These are phyloP conservation scores for Pisolithus tinctorius DNA, from an alignment of 768 basidiomycete genomes.

Conservation along the genomic window DNA sequence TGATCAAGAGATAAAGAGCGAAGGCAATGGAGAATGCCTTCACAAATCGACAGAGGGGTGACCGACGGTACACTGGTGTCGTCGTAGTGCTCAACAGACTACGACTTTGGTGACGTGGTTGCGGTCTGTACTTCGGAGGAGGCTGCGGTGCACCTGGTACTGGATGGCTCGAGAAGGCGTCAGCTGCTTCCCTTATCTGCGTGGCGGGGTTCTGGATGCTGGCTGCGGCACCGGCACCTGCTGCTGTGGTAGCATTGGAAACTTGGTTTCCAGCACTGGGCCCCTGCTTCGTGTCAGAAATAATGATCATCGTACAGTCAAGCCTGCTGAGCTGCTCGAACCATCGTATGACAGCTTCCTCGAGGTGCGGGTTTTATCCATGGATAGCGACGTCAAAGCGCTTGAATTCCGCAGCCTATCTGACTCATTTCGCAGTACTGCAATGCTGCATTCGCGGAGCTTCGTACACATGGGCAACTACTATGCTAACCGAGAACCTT, in stretches of 20 bases:
- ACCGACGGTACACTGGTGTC: background rate
- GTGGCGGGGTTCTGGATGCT: background rate
- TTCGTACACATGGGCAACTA: too few species aligned
- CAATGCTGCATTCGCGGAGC: too few species aligned
- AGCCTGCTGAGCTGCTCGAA: background rate
- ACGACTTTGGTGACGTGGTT: background rate
- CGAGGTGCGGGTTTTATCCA: too few species aligned
- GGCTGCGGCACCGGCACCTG: background rate
- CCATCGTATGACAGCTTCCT: background rate
- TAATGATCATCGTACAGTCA: background rate
- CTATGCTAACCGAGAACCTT: too few species aligned
- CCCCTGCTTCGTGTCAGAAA: background rate
- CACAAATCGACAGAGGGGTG: conserved; percentile 9
- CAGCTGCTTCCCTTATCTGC: background rate
- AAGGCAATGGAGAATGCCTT: conserved; percentile 7
- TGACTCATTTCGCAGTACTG: too few species aligned
- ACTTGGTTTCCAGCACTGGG: background rate
- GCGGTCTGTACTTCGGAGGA: background rate
- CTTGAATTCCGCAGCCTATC: too few species aligned
- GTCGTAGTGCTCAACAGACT: background rate
- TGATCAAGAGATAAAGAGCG: conserved; percentile 9
- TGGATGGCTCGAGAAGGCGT: background rate
- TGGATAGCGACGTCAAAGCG: too few species aligned
- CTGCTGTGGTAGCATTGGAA: background rate
- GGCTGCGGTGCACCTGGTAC: background rate